Percentiles rank a stretch among this genome's conserved stretches.
phyloP scores from a whole-genome alignment of 192 early-diverging fungal genomes.

The Pilobolus umbonatus region DNA sequence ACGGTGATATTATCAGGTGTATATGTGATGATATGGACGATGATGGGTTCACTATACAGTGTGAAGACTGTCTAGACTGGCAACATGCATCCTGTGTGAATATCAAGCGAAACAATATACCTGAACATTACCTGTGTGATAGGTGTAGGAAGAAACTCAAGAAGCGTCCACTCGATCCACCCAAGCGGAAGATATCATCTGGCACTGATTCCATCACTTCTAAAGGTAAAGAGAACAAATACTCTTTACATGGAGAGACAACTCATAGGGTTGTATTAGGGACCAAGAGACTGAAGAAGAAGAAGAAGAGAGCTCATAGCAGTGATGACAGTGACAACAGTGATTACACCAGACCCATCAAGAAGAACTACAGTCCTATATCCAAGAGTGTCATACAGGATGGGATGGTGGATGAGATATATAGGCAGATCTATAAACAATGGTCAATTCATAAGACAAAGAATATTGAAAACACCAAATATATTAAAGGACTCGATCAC shows the following conservation, averaged over 20 bases:
- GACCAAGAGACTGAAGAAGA: not conserved
- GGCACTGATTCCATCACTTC: not conserved
- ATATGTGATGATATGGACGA: slow-evolving; percentile 86
- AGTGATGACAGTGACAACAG: no score
- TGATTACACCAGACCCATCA: no score
- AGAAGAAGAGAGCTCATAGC: no score
- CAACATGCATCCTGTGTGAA: slow-evolving; percentile 89
- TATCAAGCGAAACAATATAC: slow-evolving; percentile 65
- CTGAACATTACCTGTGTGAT: slow-evolving; percentile 86
- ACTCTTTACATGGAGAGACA: not conserved
- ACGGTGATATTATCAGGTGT: slow-evolving; percentile 80
- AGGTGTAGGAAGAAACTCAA: slow-evolving; percentile 43
- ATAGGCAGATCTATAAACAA: slow-evolving; percentile 1
- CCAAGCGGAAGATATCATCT: not conserved
- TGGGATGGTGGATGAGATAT: slow-evolving; percentile 4
- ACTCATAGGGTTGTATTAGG: not conserved
- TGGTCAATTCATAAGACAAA: slow-evolving; percentile 11
- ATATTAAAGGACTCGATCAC: not conserved
- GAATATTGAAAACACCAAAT: not conserved
- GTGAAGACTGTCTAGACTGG: slow-evolving; percentile 92
- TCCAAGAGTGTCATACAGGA: slow-evolving; percentile 1
- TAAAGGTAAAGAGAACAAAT: not conserved
- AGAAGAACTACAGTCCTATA: not conserved
- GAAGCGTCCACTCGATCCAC: not conserved
- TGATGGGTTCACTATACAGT: slow-evolving; percentile 96